Evolutionary conservation across 805 yeast genomes (phyloP).

Genomic region (Debaryomyces prosopidis): DNA sequence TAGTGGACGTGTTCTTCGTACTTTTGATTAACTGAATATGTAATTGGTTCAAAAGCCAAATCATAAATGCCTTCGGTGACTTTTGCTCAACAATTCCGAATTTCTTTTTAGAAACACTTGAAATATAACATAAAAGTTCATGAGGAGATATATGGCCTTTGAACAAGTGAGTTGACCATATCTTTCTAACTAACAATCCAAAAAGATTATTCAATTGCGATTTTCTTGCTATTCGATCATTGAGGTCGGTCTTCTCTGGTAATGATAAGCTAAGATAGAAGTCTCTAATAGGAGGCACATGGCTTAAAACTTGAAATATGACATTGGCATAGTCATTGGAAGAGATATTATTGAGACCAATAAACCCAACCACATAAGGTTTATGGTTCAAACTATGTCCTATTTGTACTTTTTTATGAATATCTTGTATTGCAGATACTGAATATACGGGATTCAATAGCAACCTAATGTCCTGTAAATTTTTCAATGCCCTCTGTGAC

Average conservation of each 20-base stretch:
- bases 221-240: conserved; percentile 9
- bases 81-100: conserved; percentile 38
- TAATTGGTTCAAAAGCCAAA: conserved; percentile 59
- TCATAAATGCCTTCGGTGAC: conserved; percentile 58
- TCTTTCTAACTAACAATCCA: conserved; percentile 49
- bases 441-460: conserved; percentile 55
- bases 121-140: conserved; percentile 55
- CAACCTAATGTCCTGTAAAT: conserved; percentile 51
- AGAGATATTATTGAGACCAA: conserved; percentile 61
- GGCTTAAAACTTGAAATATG: conserved; percentile 55
- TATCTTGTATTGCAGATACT: conserved; percentile 24
- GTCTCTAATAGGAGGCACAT: conserved; percentile 49
- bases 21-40: conserved; percentile 21
- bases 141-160: conserved; percentile 67
- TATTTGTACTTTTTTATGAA: conserved; percentile 23
- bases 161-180: conserved; percentile 65
- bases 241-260: conserved; percentile 20
- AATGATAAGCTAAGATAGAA: conserved; percentile 32
- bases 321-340: conserved; percentile 58
- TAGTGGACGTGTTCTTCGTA: conserved; percentile 12
- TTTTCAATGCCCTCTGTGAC: conserved; percentile 20
- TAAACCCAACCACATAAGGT: conserved; percentile 58
- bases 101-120: conserved; percentile 41
- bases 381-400: conserved; percentile 46
- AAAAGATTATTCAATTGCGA: conserved; percentile 41